phyloP scores from a whole-genome alignment of 1,284 basidiomycete genomes.

The Ceratobasidium sp. region DNA sequence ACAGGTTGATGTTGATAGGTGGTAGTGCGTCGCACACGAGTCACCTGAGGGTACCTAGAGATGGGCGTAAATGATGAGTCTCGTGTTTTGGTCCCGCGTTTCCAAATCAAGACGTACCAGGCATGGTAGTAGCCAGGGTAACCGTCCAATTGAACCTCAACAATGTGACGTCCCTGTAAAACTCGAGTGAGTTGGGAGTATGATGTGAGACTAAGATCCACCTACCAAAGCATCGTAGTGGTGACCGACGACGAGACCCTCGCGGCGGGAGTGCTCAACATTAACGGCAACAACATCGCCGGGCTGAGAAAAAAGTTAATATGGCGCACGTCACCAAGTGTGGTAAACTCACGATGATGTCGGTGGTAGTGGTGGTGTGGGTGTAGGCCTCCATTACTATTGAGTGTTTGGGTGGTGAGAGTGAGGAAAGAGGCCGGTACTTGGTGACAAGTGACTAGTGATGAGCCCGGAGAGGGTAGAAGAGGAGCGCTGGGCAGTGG shows the following conservation, averaged over 20 bases:
- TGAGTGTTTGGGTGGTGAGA: neutral
- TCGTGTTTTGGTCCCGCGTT: neutral
- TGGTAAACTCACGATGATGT: constrained; percentile 13
- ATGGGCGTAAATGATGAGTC: neutral
- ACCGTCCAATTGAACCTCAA: constrained; percentile 75
- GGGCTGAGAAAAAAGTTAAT: constrained; percentile 45
- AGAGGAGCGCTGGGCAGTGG: constrained; percentile 34
- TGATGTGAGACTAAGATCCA: constrained; percentile 39
- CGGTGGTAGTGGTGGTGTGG: constrained; percentile 17
- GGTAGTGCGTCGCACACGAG: constrained; percentile 72
- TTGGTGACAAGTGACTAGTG: constrained; percentile 34
- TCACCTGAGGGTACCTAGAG: constrained; percentile 70
- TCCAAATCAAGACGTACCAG: constrained; percentile 54
- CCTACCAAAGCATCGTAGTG: constrained; percentile 71
- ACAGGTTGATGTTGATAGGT: constrained; percentile 59
- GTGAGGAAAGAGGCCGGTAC: neutral
- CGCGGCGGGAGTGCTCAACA: constrained; percentile 64
- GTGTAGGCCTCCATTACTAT: constrained; percentile 16
- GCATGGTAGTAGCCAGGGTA: constrained; percentile 68
- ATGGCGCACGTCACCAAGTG: constrained; percentile 2
- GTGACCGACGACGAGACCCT: constrained; percentile 77
- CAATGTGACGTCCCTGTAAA: constrained; percentile 72
- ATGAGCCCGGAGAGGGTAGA: constrained; percentile 23
- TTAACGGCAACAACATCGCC: constrained; percentile 80
- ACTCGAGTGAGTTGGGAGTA: constrained; percentile 17